Conservation (phyloP, 495 filamentous ascomycete genomes). For the Clavariopsis aquatica region DNA sequence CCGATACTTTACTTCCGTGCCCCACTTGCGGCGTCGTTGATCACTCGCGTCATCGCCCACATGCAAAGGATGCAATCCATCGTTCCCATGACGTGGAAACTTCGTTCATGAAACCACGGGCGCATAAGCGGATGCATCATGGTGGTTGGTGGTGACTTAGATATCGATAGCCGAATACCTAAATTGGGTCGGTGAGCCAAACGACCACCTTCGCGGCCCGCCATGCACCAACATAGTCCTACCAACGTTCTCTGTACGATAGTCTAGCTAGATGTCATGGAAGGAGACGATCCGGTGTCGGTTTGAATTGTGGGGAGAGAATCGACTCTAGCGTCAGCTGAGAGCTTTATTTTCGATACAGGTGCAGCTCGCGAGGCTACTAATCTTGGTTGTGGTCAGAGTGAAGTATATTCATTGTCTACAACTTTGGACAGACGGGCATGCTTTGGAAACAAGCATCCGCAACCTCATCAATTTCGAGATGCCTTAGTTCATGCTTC, state of each 20-base stretch:
- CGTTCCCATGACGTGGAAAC: constrained; percentile 5
- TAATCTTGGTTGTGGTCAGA: background rate
- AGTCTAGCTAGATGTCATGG: background rate
- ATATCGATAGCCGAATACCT: background rate
- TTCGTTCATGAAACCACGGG: background rate
- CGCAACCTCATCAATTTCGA: background rate
- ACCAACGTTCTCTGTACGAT: background rate
- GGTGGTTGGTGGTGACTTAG: background rate
- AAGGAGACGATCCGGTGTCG: background rate
- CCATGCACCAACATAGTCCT: background rate
- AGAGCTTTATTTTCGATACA: background rate
- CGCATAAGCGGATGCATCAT: background rate
- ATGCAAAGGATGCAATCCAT: background rate
- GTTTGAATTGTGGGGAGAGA: background rate
- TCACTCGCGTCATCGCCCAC: background rate
- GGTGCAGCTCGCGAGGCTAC: background rate
- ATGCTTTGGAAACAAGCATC: no score
- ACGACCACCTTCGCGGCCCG: background rate
- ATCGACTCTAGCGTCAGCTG: background rate
- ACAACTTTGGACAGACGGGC: no score
- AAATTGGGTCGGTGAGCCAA: background rate
- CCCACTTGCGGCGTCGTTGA: background rate
- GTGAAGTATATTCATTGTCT: background rate
- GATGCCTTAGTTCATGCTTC: background rate
- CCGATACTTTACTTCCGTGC: background rate